Evolutionary conservation across 1,284 basidiomycete species (phyloP).

Genomic region (Ustilago hordei): DNA sequence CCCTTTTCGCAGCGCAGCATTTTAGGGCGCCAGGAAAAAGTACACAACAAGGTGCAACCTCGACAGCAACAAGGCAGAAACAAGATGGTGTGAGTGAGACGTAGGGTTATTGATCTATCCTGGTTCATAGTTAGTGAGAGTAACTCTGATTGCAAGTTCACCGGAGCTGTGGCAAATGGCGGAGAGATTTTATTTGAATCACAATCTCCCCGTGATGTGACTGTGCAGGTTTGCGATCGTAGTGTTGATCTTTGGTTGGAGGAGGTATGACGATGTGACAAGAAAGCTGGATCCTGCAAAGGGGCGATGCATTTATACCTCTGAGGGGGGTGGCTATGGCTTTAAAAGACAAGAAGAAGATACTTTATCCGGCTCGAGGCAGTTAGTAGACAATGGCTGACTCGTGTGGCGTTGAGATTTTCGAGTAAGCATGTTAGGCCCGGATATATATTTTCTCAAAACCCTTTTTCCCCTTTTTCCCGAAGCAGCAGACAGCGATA

Average conservation of each 20-base stretch:
- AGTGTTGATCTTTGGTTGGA: too few relatives aligned
- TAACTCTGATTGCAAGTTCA: too few relatives aligned
- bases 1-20: neutral
- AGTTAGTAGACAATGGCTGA: neutral
- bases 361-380: neutral
- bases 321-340: too few relatives aligned
- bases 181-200: too few relatives aligned
- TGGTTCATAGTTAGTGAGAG: too few relatives aligned
- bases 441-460: neutral
- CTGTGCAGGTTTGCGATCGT: too few relatives aligned
- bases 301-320: too few relatives aligned
- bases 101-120: too few relatives aligned
- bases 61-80: neutral
- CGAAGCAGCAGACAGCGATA: constrained; percentile 1
- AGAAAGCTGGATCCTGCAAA: too few relatives aligned
- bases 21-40: neutral
- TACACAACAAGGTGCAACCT: neutral
- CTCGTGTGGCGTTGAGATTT: constrained; percentile 1
- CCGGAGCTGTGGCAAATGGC: too few relatives aligned
- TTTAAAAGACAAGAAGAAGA: neutral
- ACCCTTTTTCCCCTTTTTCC: neutral
- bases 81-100: neutral
- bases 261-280: too few relatives aligned
- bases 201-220: too few relatives aligned
- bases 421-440: neutral